A percentile compares a stretch with the other conserved stretches of the same genome.
These are phyloP conservation scores for Colletotrichum neosansevieriae DNA, from an alignment of 2,329 filamentous ascomycete genomes.

Conservation along the genomic window DNA sequence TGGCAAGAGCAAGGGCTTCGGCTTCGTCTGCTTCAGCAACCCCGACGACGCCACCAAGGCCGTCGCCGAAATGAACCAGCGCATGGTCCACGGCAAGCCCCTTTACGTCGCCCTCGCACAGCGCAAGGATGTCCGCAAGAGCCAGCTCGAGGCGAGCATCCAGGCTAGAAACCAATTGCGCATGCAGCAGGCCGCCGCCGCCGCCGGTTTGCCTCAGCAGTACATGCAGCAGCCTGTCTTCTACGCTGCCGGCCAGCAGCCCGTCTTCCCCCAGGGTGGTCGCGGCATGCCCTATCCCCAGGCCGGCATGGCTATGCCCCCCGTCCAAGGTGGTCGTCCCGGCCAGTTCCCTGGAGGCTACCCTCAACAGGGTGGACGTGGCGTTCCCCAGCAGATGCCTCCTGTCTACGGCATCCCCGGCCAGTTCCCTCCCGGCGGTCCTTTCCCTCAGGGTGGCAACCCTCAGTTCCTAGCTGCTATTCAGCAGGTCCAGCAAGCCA, in stretches of 20 bases:
- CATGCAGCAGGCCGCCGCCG: slow-evolving; percentile 96
- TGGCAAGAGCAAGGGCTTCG: slow-evolving; percentile 99
- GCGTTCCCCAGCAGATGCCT: slow-evolving; percentile 88
- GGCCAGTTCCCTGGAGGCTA: slow-evolving; percentile 87
- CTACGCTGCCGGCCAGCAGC: slow-evolving; percentile 86
- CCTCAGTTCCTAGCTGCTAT: slow-evolving; percentile 86
- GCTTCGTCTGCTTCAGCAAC: slow-evolving; percentile 99
- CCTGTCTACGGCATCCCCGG: slow-evolving; percentile 86
- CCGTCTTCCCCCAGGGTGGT: slow-evolving; percentile 74
- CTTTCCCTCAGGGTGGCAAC: slow-evolving; percentile 80
- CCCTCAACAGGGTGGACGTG: slow-evolving; percentile 88
- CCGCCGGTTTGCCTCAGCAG: slow-evolving; percentile 87
- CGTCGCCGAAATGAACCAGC: slow-evolving; percentile 99
- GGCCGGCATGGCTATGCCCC: slow-evolving; percentile 73
- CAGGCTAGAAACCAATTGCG: slow-evolving; percentile 98
- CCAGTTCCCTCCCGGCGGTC: slow-evolving; percentile 81
- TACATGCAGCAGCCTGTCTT: slow-evolving; percentile 93
- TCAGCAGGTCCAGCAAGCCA: slow-evolving; percentile 78
- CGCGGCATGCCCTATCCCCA: slow-evolving; percentile 77
- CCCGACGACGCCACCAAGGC: slow-evolving; percentile 99
- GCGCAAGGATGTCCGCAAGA: slow-evolving; percentile 99
- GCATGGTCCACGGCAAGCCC: slow-evolving; percentile 97
- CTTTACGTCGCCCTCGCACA: slow-evolving; percentile 98
- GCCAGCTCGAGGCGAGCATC: slow-evolving; percentile 98
- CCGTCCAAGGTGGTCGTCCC: slow-evolving; percentile 83